phyloP scores from a whole-genome alignment of 495 filamentous ascomycete species.

The Penicillium canariense region DNA sequence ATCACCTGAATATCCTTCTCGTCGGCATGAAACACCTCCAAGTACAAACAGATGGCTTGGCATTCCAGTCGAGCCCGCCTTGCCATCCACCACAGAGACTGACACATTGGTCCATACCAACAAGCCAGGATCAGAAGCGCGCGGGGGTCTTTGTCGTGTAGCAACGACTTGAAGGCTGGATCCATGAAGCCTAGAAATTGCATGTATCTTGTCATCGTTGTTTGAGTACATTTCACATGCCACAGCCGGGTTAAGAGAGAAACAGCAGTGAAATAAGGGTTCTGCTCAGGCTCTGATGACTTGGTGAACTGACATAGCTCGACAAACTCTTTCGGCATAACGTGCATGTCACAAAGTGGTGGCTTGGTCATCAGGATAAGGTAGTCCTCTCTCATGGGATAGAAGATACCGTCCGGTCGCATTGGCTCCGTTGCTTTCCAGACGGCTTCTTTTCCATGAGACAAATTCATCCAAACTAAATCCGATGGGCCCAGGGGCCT shows the following conservation, averaged over 20 bases:
- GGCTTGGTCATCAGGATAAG: constrained; percentile 10
- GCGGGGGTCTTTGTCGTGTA: constrained; percentile 36
- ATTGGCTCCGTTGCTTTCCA: constrained; percentile 35
- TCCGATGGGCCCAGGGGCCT: constrained; percentile 24
- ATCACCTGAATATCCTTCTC: constrained; percentile 14
- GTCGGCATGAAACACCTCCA: constrained; percentile 17
- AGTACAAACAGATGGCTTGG: constrained; percentile 40
- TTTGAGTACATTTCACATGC: neutral
- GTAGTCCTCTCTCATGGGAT: constrained; percentile 23
- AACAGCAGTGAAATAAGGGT: constrained; percentile 33
- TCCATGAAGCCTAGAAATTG: constrained; percentile 21
- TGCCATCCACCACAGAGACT: constrained; percentile 34
- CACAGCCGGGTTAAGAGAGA: constrained; percentile 25
- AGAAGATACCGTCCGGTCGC: constrained; percentile 37
- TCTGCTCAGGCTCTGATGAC: constrained; percentile 13
- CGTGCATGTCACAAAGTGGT: neutral
- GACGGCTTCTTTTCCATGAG: constrained; percentile 33
- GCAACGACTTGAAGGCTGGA: constrained; percentile 10
- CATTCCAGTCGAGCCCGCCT: constrained; percentile 36
- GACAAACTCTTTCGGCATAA: constrained; percentile 13
- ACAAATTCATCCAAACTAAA: constrained; percentile 35
- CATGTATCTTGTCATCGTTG: constrained; percentile 14
- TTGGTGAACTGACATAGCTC: constrained; percentile 6
- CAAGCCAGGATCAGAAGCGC: constrained; percentile 38
- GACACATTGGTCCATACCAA: constrained; percentile 35